phyloP scores from a whole-genome alignment of 768 basidiomycete species.

The Lenzites betulinus region DNA sequence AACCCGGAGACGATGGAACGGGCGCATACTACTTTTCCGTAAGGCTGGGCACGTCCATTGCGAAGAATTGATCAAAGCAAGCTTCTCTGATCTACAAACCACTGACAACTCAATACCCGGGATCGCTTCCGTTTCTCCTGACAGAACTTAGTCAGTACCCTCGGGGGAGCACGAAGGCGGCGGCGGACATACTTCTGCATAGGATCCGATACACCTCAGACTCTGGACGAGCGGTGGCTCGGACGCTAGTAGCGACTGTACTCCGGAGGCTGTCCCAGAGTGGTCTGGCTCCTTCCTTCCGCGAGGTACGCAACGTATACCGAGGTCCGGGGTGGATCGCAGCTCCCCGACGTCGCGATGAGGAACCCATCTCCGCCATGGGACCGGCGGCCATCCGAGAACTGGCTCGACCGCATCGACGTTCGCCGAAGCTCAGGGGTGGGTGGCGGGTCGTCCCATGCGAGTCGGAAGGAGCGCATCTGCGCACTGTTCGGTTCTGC shows the following conservation, averaged over 20 bases:
- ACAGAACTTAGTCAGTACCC: neutral
- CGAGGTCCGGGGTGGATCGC: neutral
- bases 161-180: neutral
- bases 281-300: neutral
- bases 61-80: too few relatives aligned
- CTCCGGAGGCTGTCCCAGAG: neutral
- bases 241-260: conserved; percentile 1
- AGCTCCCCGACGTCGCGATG: neutral
- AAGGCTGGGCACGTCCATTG: too few relatives aligned
- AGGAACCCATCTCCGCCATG: neutral
- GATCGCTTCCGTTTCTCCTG: neutral
- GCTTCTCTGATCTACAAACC: neutral
- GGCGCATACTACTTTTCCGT: too few relatives aligned
- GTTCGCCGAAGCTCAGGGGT: neutral
- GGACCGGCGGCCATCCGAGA: neutral
- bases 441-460: conserved; percentile 13
- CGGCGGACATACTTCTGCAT: neutral
- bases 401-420: neutral
- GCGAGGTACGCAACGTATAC: neutral
- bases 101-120: neutral
- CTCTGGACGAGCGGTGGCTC: neutral
- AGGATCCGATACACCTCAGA: neutral
- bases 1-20: too few relatives aligned
- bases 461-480: neutral
- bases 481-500: neutral